These are phyloP conservation scores for Dendrostoma leiphaemia DNA, from an alignment of 2,329 filamentous ascomycete species.

Conservation along the genomic window DNA sequence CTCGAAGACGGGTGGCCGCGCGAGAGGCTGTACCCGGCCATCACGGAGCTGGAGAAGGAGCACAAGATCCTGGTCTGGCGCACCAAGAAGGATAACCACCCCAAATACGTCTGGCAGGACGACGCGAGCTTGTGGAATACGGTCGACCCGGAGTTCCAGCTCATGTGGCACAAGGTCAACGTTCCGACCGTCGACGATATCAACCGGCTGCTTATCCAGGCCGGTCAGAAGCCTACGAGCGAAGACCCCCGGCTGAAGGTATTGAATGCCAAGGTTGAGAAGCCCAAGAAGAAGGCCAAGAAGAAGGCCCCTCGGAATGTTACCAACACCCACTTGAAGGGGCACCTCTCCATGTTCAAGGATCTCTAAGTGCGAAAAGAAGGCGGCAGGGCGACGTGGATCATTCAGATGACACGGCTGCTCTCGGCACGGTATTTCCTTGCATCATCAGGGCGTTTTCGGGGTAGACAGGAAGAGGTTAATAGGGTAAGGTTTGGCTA, in stretches of 20 bases:
- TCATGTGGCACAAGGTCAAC: constrained; percentile 78
- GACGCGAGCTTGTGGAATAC: constrained; percentile 72
- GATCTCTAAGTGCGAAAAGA: constrained; percentile 51
- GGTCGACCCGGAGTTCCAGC: constrained; percentile 80
- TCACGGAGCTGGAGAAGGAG: constrained; percentile 73
- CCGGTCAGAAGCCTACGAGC: constrained; percentile 80
- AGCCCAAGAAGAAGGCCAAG: constrained; percentile 65
- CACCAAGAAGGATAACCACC: constrained; percentile 87
- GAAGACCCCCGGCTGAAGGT: constrained; percentile 67
- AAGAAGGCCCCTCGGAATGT: constrained; percentile 71
- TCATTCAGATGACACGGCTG: no score
- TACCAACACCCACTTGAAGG: constrained; percentile 72
- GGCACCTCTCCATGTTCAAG: constrained; percentile 54
- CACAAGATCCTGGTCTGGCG: constrained; percentile 82
- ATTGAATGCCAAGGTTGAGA: constrained; percentile 61
- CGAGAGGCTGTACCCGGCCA: constrained; percentile 64
- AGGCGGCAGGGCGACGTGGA: no score
- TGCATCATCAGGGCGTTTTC: constrained; percentile 15
- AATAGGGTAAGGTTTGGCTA: neutral
- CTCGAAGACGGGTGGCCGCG: constrained; percentile 94
- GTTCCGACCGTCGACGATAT: constrained; percentile 75
- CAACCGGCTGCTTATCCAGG: constrained; percentile 71
- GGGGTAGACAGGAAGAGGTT: constrained; percentile 3
- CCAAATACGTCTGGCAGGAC: constrained; percentile 85
- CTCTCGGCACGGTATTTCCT: no score